Evolutionary conservation across 192 early-diverging fungal genomes (phyloP).

Genomic region (Coemansia sp.): DNA sequence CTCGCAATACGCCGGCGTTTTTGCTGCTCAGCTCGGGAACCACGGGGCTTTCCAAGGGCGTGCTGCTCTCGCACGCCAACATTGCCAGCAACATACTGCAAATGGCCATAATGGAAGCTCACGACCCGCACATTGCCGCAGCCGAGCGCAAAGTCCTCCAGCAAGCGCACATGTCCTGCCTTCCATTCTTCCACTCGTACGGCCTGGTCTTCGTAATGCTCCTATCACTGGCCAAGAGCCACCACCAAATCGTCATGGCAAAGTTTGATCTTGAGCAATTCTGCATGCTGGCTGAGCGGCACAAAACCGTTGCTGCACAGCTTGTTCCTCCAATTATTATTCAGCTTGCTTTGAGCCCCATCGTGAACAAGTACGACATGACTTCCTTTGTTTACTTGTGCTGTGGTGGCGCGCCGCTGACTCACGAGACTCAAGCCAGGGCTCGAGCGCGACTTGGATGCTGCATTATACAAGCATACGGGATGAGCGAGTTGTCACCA

Average conservation of each 20-base stretch:
- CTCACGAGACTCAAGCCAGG: slow-evolving; percentile 63
- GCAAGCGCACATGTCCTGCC: slow-evolving; percentile 19
- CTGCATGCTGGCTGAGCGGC: slow-evolving; percentile 65
- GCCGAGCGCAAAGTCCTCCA: slow-evolving; percentile 8
- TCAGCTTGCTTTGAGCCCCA: slow-evolving; percentile 72
- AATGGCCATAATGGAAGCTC: slow-evolving; percentile 5
- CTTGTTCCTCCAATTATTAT: slow-evolving; percentile 71
- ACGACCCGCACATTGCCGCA: neutral
- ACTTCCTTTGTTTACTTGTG: slow-evolving; percentile 62
- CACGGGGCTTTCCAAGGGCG: slow-evolving; percentile 77
- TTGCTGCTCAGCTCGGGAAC: slow-evolving; percentile 54
- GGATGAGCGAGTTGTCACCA: slow-evolving; percentile 67
- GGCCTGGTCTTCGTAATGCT: slow-evolving; percentile 60
- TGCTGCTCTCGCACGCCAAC: slow-evolving; percentile 77
- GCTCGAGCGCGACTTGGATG: slow-evolving; percentile 48
- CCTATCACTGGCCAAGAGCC: slow-evolving; percentile 44
- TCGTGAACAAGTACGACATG: slow-evolving; percentile 74
- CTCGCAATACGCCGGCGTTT: slow-evolving; percentile 33
- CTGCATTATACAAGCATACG: slow-evolving; percentile 62
- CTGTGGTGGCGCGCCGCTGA: slow-evolving; percentile 83
- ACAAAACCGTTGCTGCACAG: slow-evolving; percentile 65
- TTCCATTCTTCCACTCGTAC: slow-evolving; percentile 78
- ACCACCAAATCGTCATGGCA: slow-evolving; percentile 69
- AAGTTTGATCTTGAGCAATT: slow-evolving; percentile 73
- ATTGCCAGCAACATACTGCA: slow-evolving; percentile 68